Evolutionary conservation across 257 asterid genomes (phyloP).

Genomic region (Misopates orontium): DNA sequence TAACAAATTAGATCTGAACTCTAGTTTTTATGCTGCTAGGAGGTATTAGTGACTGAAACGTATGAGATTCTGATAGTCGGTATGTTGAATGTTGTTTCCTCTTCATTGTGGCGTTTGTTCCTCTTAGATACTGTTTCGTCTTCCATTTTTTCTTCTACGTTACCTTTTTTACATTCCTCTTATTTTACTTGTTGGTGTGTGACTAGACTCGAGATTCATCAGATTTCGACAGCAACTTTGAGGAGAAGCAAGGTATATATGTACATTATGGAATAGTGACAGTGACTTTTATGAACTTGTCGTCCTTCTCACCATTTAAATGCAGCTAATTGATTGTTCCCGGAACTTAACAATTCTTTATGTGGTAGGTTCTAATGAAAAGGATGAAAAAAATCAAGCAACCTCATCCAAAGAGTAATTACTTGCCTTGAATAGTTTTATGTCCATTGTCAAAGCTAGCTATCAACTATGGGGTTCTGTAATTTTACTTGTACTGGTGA

Average conservation of each 20-base stretch:
- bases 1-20: too few relatives aligned
- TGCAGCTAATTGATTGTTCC: slow-evolving; percentile 10
- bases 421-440: slow-evolving; percentile 25
- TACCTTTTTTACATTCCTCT: background rate
- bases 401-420: slow-evolving; percentile 50
- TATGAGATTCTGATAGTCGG: background rate
- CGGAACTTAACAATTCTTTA: slow-evolving; percentile 23
- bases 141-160: background rate
- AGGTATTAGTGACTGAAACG: background rate
- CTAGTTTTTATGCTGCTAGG: background rate
- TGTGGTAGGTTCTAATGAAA: slow-evolving; percentile 48
- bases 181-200: slow-evolving; percentile 26
- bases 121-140: background rate
- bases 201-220: slow-evolving; percentile 38
- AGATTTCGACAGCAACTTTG: slow-evolving; percentile 33
- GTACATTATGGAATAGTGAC: slow-evolving; percentile 8
- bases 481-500: slow-evolving; percentile 14
- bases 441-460: slow-evolving; percentile 9
- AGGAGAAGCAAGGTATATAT: slow-evolving; percentile 42
- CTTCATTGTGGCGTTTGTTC: background rate
- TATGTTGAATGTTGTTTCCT: slow-evolving; percentile 11
- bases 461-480: slow-evolving; percentile 1
- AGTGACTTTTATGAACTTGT: slow-evolving; percentile 15
- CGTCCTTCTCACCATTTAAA: slow-evolving; percentile 1
- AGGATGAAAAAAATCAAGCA: slow-evolving; percentile 38